These are phyloP conservation scores for Aspergillus flavus DNA, from an alignment of 2,329 filamentous ascomycete genomes.

Conservation along the genomic window DNA sequence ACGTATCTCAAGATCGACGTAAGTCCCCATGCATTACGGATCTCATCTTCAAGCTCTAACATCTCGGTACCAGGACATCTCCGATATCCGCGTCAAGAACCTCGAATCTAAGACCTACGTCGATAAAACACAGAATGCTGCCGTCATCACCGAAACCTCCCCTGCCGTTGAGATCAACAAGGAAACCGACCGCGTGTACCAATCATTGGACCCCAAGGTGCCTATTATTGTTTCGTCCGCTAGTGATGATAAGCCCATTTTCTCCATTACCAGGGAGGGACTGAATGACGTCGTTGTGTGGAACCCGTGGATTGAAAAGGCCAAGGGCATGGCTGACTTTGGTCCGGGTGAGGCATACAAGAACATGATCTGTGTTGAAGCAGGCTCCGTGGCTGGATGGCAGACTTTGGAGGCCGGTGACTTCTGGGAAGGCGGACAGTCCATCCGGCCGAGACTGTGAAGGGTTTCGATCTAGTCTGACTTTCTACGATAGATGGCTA, in stretches of 20 bases:
- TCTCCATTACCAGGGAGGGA: conserved; percentile 79
- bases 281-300: conserved; percentile 88
- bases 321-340: conserved; percentile 81
- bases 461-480: background rate
- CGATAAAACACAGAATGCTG: conserved; percentile 76
- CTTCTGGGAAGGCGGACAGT: conserved; percentile 66
- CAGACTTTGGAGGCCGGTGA: conserved; percentile 80
- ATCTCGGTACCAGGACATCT: conserved; percentile 67
- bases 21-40: conserved; percentile 35
- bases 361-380: conserved; percentile 93
- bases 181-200: conserved; percentile 90
- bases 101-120: conserved; percentile 75
- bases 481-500: background rate
- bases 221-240: conserved; percentile 39
- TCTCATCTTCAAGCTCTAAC: background rate
- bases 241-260: conserved; percentile 62
- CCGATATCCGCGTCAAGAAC: conserved; percentile 70
- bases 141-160: conserved; percentile 66
- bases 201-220: conserved; percentile 56
- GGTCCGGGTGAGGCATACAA: conserved; percentile 85
- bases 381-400: conserved; percentile 80
- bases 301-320: conserved; percentile 94
- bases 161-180: conserved; percentile 68
- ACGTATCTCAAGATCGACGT: conserved; percentile 85
- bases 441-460: conserved; percentile 50